phyloP scores from a whole-genome alignment of 345 rosid species.

The Eucalyptus decipiens region DNA sequence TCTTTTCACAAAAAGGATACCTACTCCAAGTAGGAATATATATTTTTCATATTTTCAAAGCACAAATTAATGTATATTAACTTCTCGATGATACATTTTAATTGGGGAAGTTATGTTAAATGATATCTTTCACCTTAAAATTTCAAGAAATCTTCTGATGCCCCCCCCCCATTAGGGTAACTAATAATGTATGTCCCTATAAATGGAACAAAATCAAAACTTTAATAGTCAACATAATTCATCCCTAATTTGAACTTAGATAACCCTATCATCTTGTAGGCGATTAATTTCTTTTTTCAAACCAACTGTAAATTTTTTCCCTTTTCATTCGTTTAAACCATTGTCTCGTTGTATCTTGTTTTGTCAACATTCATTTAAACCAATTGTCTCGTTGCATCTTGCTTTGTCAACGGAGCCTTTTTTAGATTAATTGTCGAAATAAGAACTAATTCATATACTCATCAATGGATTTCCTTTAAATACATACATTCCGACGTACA shows the following conservation, averaged over 20 bases:
- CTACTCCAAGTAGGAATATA: accelerated
- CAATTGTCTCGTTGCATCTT: too few species aligned
- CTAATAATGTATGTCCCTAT: background rate
- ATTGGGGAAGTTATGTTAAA: background rate
- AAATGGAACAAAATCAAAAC: background rate
- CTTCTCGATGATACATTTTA: background rate
- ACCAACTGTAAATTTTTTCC: background rate
- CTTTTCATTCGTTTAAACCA: background rate
- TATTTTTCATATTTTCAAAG: background rate
- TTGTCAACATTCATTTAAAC: too few species aligned
- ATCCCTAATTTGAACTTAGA: background rate
- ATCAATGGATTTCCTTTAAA: too few species aligned
- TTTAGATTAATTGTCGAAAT: background rate
- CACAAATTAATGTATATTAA: accelerated
- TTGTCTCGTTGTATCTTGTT: too few species aligned
- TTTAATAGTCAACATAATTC: background rate
- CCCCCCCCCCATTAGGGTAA: background rate
- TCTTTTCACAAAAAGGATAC: background rate
- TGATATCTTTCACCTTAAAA: background rate
- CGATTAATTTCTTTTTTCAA: background rate
- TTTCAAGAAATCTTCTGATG: background rate
- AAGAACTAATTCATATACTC: background rate
- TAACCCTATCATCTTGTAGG: background rate
- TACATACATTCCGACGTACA: background rate
- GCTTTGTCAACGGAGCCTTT: background rate